These are phyloP conservation scores for Glebionis coronaria DNA, from an alignment of 129 eudicot species.

Conservation along the genomic window DNA sequence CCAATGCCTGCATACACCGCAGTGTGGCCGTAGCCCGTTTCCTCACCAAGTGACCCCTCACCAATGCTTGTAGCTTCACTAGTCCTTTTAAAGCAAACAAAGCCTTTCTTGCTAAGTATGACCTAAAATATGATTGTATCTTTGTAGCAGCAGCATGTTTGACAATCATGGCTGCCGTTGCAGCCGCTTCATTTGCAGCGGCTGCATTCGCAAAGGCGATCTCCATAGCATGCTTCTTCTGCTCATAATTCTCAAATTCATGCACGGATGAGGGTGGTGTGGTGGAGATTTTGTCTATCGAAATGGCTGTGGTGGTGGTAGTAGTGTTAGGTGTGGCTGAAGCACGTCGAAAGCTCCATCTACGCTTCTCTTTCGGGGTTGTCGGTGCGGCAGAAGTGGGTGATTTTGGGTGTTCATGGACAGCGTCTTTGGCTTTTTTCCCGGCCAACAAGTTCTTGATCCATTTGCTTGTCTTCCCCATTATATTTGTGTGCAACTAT, in stretches of 20 bases:
- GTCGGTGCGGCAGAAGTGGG: conserved; percentile 44
- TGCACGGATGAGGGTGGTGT: conserved; percentile 23
- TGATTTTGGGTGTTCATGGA: conserved; percentile 39
- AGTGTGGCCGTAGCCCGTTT: conserved; percentile 83
- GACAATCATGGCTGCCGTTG: conserved; percentile 36
- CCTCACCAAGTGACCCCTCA: conserved; percentile 85
- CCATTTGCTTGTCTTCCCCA: conserved; percentile 94
- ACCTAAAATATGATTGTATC: conserved; percentile 74
- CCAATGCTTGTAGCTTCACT: conserved; percentile 90
- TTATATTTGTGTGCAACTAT: conserved; percentile 43
- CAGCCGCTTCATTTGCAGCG: conserved; percentile 45
- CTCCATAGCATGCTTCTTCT: conserved; percentile 52
- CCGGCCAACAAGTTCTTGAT: conserved; percentile 64
- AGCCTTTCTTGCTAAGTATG: conserved; percentile 90
- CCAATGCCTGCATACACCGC: conserved; percentile 86
- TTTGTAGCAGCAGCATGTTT: conserved; percentile 69
- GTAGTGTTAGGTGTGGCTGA: conserved; percentile 44
- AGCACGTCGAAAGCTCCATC: conserved; percentile 97
- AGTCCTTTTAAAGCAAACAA: conserved; percentile 84
- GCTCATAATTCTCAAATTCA: conserved; percentile 41
- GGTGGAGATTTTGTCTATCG: conserved; percentile 27
- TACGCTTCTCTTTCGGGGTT: conserved; percentile 73
- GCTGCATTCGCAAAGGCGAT: conserved; percentile 65
- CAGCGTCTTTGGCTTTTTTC: conserved; percentile 50
- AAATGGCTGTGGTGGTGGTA: conserved; percentile 23